Evolutionary conservation across 345 rosid genomes (phyloP), one percentile per base, ranked within the genome.

Genomic region (Euclidium syriacum): DNA sequence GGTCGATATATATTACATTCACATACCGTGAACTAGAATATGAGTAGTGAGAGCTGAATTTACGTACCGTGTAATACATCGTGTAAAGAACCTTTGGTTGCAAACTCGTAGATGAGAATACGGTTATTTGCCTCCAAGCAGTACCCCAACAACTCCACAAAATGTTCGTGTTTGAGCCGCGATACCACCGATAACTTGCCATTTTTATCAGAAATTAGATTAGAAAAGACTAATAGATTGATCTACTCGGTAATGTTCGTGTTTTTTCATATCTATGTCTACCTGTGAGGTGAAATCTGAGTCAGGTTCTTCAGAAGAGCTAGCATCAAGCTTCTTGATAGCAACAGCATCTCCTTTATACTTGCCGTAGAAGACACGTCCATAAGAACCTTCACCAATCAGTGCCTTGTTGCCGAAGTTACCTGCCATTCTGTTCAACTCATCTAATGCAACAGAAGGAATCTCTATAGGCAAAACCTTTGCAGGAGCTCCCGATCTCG

Each of bases 341-440:
- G 98, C 98, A 34, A 76, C 98, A 35, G 59, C 54, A 52, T 47
- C 68, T 5, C 81, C 88, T 11, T 75, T 63, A 51, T 85, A 64
- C 65, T 77, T 82, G 51, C 88, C 99, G 33, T 36, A 62, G 68
- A 86, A 95, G 63, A 90, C 99, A 23, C 97, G 85, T 56, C 98
- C 98, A 24, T 88, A 95, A n/a, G 99, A 90, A 52, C 97, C 99
- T 77, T 95, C 99, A 49, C 95, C 99, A 0, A 90, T 83, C 78
- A 95, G 64, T 15, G 99, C 83, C 82, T 90, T 86, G 15, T 77
- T 57, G 1, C 94, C 97, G 27, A 95, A 95, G 65, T 88, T 90
- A 29, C 59, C 70, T 0, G 96, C 85, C 40, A 73, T 55, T 69
- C 78, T 74, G 27, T 86, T 90, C 51, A 94, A 44, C 78, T 85